A percentile compares a stretch with the other conserved stretches of the same genome.
Conservation (phyloP, 345 rosid genomes). For the Linum lewisii region DNA sequence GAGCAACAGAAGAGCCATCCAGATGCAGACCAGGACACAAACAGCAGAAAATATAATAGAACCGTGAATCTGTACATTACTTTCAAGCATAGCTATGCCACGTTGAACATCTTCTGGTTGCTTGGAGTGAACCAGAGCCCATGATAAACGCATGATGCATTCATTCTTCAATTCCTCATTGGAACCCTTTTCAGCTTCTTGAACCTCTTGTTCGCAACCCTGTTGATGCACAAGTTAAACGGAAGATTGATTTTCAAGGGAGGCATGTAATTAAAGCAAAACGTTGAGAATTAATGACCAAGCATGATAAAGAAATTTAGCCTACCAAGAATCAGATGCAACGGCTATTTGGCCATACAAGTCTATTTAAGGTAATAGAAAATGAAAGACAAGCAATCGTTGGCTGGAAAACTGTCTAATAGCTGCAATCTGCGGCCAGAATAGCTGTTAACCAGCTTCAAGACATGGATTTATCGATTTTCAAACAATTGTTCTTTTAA, state of each 20-base stretch:
- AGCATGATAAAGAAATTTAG: too few species aligned
- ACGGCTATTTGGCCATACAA: neutral
- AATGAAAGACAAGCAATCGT: too few species aligned
- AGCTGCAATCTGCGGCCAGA: neutral
- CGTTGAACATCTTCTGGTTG: constrained; percentile 54
- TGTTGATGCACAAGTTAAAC: constrained; percentile 11
- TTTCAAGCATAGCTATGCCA: constrained; percentile 84
- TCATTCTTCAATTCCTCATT: constrained; percentile 41
- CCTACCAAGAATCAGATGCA: neutral
- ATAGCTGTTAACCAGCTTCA: neutral
- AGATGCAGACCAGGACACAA: too few species aligned
- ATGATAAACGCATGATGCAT: constrained; percentile 60
- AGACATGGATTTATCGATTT: neutral
- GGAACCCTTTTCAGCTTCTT: constrained; percentile 43
- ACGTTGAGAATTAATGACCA: too few species aligned
- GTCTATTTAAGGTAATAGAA: too few species aligned
- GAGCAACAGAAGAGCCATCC: too few species aligned
- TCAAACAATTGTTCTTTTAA: neutral
- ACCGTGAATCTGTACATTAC: constrained; percentile 17
- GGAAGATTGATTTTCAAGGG: too few species aligned
- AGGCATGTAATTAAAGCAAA: too few species aligned
- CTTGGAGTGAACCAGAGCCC: constrained; percentile 84
- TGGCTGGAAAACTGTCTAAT: too few species aligned
- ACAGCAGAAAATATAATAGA: neutral
- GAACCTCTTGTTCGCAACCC: constrained; percentile 73